Evolutionary conservation across 2,329 filamentous ascomycete genomes (phyloP).

Genomic region (Fusarium succisae): DNA sequence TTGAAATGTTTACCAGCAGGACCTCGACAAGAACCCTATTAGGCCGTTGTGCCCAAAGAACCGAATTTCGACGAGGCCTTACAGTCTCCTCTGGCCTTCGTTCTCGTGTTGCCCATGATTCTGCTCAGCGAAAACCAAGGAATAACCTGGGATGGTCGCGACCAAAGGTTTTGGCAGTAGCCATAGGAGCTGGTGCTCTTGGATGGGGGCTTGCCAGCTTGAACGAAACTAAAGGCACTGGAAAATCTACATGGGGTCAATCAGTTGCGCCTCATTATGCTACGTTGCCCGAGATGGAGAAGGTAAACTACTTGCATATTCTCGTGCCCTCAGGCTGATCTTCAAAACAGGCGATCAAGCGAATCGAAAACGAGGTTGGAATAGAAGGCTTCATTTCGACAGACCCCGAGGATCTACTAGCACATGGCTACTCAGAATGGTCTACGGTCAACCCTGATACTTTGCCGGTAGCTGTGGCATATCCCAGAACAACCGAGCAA

Average conservation of each 20-base stretch:
- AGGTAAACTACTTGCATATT: constrained; percentile 43
- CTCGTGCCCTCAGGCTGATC: constrained; percentile 7
- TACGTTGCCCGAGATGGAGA: constrained; percentile 54
- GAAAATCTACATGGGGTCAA: constrained; percentile 24
- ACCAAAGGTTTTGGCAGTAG: constrained; percentile 50
- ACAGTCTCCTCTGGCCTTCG: constrained; percentile 11
- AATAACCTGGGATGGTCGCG: constrained; percentile 41
- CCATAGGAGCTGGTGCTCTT: constrained; percentile 50
- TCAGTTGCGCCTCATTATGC: constrained; percentile 50
- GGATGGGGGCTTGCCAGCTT: constrained; percentile 54
- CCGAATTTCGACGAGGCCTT: constrained; percentile 21
- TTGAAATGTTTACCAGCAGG: constrained; percentile 29
- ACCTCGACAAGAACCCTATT: constrained; percentile 29
- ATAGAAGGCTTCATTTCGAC: constrained; percentile 68
- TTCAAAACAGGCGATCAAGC: constrained; percentile 58
- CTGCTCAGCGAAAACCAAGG: constrained; percentile 1
- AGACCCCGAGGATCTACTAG: constrained; percentile 68
- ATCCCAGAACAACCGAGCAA: constrained; percentile 68
- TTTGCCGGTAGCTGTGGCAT: constrained; percentile 71
- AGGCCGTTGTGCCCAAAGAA: constrained; percentile 23
- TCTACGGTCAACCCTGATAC: constrained; percentile 68
- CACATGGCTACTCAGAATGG: constrained; percentile 75
- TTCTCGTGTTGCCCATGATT: constrained; percentile 7
- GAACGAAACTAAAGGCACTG: constrained; percentile 17
- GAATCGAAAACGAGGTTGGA: constrained; percentile 61